Evolutionary conservation across 2,329 filamentous ascomycete genomes (phyloP).

Genomic region (Talaromyces islandicus): DNA sequence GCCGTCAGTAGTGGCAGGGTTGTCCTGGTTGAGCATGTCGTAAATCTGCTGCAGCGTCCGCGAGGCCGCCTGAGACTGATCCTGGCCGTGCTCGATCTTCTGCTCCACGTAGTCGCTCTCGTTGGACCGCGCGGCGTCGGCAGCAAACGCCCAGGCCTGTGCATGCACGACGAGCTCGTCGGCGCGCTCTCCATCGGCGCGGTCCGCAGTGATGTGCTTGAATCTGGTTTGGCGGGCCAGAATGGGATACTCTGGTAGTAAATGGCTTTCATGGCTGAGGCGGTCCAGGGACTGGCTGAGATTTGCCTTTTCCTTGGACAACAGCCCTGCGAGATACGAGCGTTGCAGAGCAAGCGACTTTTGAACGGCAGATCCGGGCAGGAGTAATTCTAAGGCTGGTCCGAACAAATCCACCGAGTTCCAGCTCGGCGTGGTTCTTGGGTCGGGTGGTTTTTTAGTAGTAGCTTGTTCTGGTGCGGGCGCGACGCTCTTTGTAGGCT

Average conservation of each 20-base stretch:
- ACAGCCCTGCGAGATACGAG: conserved; percentile 29
- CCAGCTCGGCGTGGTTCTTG: conserved; percentile 9
- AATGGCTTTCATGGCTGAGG: conserved; percentile 36
- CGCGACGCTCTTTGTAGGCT: conserved; percentile 19
- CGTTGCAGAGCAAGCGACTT: conserved; percentile 32
- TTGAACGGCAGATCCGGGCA: conserved; percentile 30
- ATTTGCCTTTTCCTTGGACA: conserved; percentile 33
- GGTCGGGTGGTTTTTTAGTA: conserved; percentile 13
- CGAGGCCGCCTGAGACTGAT: conserved; percentile 24
- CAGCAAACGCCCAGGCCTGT: conserved; percentile 37
- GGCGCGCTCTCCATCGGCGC: conserved; percentile 9
- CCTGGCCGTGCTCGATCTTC: conserved; percentile 24
- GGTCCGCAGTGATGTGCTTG: conserved; percentile 23
- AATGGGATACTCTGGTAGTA: conserved; percentile 37
- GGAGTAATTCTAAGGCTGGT: conserved; percentile 25
- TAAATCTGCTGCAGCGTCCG: conserved; percentile 28
- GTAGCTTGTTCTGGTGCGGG: conserved; percentile 11
- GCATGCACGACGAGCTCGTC: conserved; percentile 29
- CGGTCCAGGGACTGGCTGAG: conserved; percentile 32
- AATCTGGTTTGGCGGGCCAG: conserved; percentile 30
- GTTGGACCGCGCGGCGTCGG: conserved; percentile 24
- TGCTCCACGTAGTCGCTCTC: conserved; percentile 29
- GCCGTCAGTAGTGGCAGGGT: conserved; percentile 16
- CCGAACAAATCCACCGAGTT: conserved; percentile 25
- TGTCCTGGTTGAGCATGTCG: conserved; percentile 27